These are phyloP conservation scores for Candida insectorum DNA, from an alignment of 805 yeast genomes.

Conservation along the genomic window DNA sequence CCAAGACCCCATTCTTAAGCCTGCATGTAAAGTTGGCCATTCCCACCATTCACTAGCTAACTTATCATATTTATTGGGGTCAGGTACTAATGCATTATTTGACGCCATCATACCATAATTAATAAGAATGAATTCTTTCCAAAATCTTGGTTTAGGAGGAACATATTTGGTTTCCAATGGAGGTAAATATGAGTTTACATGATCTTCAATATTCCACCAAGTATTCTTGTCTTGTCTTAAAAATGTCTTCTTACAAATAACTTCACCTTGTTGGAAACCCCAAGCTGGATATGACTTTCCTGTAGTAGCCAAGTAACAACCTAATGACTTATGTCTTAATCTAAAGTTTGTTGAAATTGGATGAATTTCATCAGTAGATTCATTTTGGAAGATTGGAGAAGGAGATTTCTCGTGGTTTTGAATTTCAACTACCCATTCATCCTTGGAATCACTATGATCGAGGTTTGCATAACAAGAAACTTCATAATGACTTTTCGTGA, in stretches of 20 bases:
- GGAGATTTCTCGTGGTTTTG: slow-evolving; percentile 54
- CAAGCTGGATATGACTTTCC: slow-evolving; percentile 69
- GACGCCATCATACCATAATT: slow-evolving; percentile 88
- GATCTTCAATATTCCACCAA: slow-evolving; percentile 81
- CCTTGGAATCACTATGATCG: slow-evolving; percentile 71
- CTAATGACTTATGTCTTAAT: slow-evolving; percentile 56
- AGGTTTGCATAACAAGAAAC: slow-evolving; percentile 84
- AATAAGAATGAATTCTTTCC: slow-evolving; percentile 71
- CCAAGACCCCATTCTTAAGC: slow-evolving; percentile 79
- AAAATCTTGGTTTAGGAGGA: slow-evolving; percentile 47
- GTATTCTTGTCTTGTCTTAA: slow-evolving; percentile 56
- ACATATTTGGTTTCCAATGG: slow-evolving; percentile 28
- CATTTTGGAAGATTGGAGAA: slow-evolving; percentile 40
- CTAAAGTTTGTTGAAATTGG: slow-evolving; percentile 77
- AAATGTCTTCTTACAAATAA: slow-evolving; percentile 58
- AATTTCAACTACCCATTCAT: slow-evolving; percentile 88
- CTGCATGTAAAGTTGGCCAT: slow-evolving; percentile 80
- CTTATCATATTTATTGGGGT: slow-evolving; percentile 67
- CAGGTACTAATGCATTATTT: slow-evolving; percentile 78
- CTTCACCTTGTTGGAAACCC: slow-evolving; percentile 86
- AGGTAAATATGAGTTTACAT: slow-evolving; percentile 48
- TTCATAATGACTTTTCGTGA: slow-evolving; percentile 65
- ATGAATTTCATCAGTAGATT: slow-evolving; percentile 52
- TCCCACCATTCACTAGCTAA: slow-evolving; percentile 78
- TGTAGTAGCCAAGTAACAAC: slow-evolving; percentile 76